Conservation (phyloP, 75 land plant genomes). For the Chamaecyparis obtusa region DNA sequence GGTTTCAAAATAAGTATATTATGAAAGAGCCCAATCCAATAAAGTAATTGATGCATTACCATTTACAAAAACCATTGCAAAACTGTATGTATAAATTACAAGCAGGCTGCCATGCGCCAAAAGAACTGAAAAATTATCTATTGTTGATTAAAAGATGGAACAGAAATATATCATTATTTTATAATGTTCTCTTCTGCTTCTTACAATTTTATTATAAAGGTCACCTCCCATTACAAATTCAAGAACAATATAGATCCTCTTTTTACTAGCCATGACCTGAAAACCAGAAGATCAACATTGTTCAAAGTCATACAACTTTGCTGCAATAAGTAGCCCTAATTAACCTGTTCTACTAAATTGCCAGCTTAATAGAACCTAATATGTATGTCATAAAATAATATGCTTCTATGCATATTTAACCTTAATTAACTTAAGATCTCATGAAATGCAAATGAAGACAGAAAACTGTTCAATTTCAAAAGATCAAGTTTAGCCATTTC, state of each 20-base stretch:
- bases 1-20: background rate
- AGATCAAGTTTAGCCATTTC: background rate
- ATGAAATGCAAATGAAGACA: background rate
- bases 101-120: background rate
- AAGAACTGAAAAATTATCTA: background rate
- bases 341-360: background rate
- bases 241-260: slow-evolving; percentile 86
- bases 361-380: background rate
- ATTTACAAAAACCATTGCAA: background rate
- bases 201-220: slow-evolving; percentile 90
- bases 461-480: background rate
- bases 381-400: background rate
- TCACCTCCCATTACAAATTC: slow-evolving; percentile 92
- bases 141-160: background rate
- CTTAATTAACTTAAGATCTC: background rate
- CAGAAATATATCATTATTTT: background rate
- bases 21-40: background rate
- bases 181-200: slow-evolving; percentile 12
- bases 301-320: background rate
- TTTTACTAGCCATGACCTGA: slow-evolving; percentile 93
- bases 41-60: background rate
- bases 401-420: background rate
- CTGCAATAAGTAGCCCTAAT: background rate
- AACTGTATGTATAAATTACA: background rate
- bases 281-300: background rate